phyloP scores from a whole-genome alignment of 164 flowering plant genomes.

The Tinospora cordifolia region DNA sequence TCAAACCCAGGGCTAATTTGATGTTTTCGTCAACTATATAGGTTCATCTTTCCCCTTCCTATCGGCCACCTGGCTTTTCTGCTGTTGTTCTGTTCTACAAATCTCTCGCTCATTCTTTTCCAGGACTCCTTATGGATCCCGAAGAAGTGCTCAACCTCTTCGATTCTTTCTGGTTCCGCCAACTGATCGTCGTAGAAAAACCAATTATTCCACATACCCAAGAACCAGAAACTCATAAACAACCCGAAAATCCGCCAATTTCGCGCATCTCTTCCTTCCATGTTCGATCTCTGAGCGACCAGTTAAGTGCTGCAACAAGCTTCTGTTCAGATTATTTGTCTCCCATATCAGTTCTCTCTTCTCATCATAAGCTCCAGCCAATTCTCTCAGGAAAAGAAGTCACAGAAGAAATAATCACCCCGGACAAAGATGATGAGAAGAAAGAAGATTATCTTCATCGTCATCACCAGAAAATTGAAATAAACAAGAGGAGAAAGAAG shows the following conservation, averaged over 20 bases:
- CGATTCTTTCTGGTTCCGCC: slow-evolving; percentile 45
- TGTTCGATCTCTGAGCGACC: slow-evolving; percentile 38
- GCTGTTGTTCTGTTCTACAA: too few relatives aligned
- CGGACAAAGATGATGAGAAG: background rate
- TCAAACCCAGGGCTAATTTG: slow-evolving; percentile 3
- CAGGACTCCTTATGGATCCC: slow-evolving; percentile 25
- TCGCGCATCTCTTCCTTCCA: slow-evolving; percentile 21
- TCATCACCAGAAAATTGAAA: background rate
- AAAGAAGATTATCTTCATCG: slow-evolving; percentile 13
- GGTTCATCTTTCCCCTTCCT: background rate
- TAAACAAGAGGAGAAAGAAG: slow-evolving; percentile 17
- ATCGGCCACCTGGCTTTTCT: background rate
- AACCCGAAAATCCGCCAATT: slow-evolving; percentile 12
- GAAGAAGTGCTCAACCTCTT: slow-evolving; percentile 36
- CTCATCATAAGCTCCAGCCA: slow-evolving; percentile 34
- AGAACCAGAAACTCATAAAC: slow-evolving; percentile 11
- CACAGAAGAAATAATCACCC: background rate
- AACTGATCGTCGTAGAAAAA: slow-evolving; percentile 15
- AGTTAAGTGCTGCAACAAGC: slow-evolving; percentile 23
- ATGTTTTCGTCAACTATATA: slow-evolving; percentile 4
- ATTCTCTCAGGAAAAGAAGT: slow-evolving; percentile 39
- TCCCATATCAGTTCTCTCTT: slow-evolving; percentile 25
- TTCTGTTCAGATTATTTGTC: slow-evolving; percentile 19
- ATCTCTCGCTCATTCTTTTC: background rate
- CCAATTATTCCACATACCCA: slow-evolving; percentile 10